Base-by-base conservation (phyloP, 2,329 filamentous ascomycete genomes). In the Zymoseptoria crescenta region DNA sequence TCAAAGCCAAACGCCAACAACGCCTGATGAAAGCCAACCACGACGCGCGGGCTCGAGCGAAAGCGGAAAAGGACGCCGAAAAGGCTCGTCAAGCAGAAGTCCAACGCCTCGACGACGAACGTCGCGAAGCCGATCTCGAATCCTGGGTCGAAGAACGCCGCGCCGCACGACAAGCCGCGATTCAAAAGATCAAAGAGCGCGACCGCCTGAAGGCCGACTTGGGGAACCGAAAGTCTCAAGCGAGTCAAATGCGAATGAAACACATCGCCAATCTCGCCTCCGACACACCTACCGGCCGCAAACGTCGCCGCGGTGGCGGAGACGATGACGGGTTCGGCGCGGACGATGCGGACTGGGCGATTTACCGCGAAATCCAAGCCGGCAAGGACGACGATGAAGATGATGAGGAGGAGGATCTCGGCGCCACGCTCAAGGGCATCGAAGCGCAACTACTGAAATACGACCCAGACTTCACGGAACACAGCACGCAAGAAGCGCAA, bases 171-270 rank as follows among this genome's bases (percentile, higher is more conserved):
- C 79, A 82, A 64, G 83, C 83, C 21, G 79, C 96, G 2, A 81
- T 88, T 7, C 79, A 90, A 69, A 91, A 86, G 74, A 95, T 99
- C 74, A 96, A 96, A 74, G 93, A 97, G 67, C 87, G 91, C 56
- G 91, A 97, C 69, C 85, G 92, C 19, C 83, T 96, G 62, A 96
- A 96, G 76, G 90, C 91, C 50, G 94, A 99, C 70, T 83, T 96
- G 1, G 92, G 93, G 58, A 97, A 97, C 75, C 89, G 94, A 70
- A 99, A 99, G 74, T 96, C 92, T 0, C 85, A 96, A 20, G 94
- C 94, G 8, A 94, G 89, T 59, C 93, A 97, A 74, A 95, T 96
- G 76, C 89, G 94, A 63, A 99, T 99, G 94, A 97, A 97, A 77
- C 93, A 87, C 55, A 91, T 99, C 59, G 94, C 94, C 60, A 96